A percentile compares a stretch with the other conserved stretches of the same genome.
Conservation (phyloP, 2,329 filamentous ascomycete species). For the Talaromyces sp. region DNA sequence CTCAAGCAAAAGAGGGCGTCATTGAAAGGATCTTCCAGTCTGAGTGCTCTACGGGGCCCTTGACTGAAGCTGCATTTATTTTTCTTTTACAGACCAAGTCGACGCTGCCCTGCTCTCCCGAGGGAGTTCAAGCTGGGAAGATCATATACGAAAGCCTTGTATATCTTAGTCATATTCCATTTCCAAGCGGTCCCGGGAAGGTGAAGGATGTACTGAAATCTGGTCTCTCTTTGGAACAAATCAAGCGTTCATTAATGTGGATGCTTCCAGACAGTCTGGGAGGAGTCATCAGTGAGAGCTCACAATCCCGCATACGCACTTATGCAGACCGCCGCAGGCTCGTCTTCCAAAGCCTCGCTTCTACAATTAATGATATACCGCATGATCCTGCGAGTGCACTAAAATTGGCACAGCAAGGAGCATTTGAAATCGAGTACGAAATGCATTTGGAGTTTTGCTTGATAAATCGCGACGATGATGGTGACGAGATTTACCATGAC, state of each 20-base stretch:
- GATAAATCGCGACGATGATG: background rate
- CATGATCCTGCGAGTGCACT: background rate
- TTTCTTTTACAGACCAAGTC: background rate
- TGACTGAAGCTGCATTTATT: background rate
- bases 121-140: background rate
- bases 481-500: constrained; percentile 1
- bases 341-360: background rate
- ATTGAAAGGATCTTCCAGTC: background rate
- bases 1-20: background rate
- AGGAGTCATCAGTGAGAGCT: background rate
- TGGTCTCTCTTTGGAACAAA: background rate
- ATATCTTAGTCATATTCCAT: background rate
- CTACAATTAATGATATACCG: background rate
- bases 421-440: background rate
- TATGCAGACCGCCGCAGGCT: background rate
- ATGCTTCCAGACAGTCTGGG: background rate
- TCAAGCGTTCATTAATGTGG: background rate
- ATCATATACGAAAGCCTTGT: background rate
- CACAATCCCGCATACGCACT: background rate
- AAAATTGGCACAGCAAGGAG: background rate
- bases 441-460: background rate
- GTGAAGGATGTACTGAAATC: background rate
- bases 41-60: background rate
- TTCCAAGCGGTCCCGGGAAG: background rate
- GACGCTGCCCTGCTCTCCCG: background rate